Conservation (phyloP, 768 basidiomycete genomes). For the Suillus alpinus region DNA sequence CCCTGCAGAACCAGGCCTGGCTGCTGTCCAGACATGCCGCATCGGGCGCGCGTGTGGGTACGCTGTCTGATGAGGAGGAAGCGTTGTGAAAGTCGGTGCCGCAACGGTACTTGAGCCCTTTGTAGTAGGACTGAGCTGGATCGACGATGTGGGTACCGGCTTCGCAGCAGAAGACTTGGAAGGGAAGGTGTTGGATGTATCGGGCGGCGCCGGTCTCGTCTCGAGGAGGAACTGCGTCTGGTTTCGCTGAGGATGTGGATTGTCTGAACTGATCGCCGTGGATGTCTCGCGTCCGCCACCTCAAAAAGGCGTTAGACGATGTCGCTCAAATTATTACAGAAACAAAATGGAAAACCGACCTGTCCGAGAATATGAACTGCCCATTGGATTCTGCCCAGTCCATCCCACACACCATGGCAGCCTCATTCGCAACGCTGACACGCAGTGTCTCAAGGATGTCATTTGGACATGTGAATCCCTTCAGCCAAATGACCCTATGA, state of each 20-base stretch:
- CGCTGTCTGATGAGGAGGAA: conserved; percentile 53
- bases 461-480: conserved; percentile 98
- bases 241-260: conserved; percentile 88
- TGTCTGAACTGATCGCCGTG: conserved; percentile 98
- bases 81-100: conserved; percentile 82
- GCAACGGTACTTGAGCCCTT: conserved; percentile 80
- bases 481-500: conserved; percentile 92
- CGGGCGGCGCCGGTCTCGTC: conserved; percentile 78
- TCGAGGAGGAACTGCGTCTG: conserved; percentile 89
- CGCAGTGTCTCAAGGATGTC: conserved; percentile 96
- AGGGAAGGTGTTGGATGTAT: conserved; percentile 90
- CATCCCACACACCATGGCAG: conserved; percentile 99
- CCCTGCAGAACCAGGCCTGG: conserved; percentile 98
- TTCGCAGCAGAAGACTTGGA: conserved; percentile 99
- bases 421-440: conserved; percentile 85
- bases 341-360: conserved; percentile 48
- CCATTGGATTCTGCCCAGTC: conserved; percentile 99
- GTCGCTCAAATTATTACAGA: background rate
- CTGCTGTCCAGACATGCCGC: conserved; percentile 92
- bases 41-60: conserved; percentile 63
- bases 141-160: conserved; percentile 97
- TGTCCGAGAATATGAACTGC: conserved; percentile 96
- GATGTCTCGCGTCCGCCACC: conserved; percentile 97
- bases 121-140: conserved; percentile 94
- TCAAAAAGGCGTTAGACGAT: conserved; percentile 25